Base-by-base conservation (phyloP, 2,329 filamentous ascomycete genomes). In the Phaeosphaeriaceae sp. region DNA sequence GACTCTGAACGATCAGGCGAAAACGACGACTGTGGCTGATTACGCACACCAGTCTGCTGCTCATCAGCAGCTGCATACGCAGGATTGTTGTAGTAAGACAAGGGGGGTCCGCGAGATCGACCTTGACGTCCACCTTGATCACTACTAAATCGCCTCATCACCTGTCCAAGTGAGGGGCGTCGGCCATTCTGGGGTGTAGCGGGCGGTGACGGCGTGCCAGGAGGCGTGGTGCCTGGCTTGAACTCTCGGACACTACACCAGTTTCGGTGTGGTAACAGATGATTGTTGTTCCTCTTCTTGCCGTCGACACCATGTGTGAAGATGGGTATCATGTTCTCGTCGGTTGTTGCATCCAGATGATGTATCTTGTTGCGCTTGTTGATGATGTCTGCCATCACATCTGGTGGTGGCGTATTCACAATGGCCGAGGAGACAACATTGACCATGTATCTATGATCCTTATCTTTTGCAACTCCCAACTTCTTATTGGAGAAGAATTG, bases 401-500 rank as follows among this genome's bases (percentile, higher is more conserved):
- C 91, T 0, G 93, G 90, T 19, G 93, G 92, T 5, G 96, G 95
- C 15, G 90, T 89, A 73, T 99, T 97, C 68, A 91, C 94, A 73
- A 99, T 98, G 13, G 93, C 93, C 0, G 93, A 97, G 1, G 93
- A 96, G 66, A 98, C 88, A 58, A 99, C 81, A 70, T 99, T 99
- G 4, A 93, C 91, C 90, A 99, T 99, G 75, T 99, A 99, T 61
- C 95, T 86, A 71, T 95, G 93, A 75, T 99, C 95, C 65, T 88
- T 89, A 78, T 98, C 92, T 77, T 97, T 98, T 2, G 91, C 82
- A 31, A 97, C 82, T 20, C 73, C 71, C 59, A 73, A 59, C 76
- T 92, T 95, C 15, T 92, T 89, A 73, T 96, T 96, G 10, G 92
- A 95, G 79, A 94, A 97, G 79, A 99, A 98, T 67, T 97, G 93